Conservation (phyloP, 202 grass and related monocot species). For the Hordeum pubiflorum region DNA sequence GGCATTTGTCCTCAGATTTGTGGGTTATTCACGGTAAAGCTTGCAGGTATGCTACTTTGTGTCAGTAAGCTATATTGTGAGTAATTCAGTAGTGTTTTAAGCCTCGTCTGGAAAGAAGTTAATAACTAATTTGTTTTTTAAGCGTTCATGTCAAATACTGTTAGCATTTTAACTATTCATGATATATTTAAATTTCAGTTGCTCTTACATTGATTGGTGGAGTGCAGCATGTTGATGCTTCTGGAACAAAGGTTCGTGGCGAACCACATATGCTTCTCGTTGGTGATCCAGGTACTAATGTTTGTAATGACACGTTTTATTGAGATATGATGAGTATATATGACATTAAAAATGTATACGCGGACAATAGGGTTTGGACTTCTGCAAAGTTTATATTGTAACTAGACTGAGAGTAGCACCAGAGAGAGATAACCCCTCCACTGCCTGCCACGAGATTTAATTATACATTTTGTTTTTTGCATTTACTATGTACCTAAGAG, state of each 20-base stretch:
- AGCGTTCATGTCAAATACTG: neutral
- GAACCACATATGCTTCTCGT: constrained; percentile 99
- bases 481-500: neutral
- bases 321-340: neutral
- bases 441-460: neutral
- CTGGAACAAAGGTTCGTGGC: constrained; percentile 86
- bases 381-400: neutral
- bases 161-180: neutral
- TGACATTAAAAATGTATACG: neutral
- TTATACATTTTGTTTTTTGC: neutral
- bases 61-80: constrained; percentile 5
- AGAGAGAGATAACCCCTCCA: neutral
- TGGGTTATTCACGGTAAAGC: constrained; percentile 93
- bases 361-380: neutral
- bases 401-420: neutral
- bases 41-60: constrained; percentile 57
- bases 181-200: constrained; percentile 49
- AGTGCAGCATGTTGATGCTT: constrained; percentile 82
- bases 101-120: neutral
- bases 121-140: constrained; percentile 5
- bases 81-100: neutral
- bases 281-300: constrained; percentile 80
- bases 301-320: neutral
- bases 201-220: constrained; percentile 91
- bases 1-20: constrained; percentile 83